These are phyloP conservation scores for Triadica sebifera DNA, from an alignment of 345 rosid genomes.

Conservation along the genomic window DNA sequence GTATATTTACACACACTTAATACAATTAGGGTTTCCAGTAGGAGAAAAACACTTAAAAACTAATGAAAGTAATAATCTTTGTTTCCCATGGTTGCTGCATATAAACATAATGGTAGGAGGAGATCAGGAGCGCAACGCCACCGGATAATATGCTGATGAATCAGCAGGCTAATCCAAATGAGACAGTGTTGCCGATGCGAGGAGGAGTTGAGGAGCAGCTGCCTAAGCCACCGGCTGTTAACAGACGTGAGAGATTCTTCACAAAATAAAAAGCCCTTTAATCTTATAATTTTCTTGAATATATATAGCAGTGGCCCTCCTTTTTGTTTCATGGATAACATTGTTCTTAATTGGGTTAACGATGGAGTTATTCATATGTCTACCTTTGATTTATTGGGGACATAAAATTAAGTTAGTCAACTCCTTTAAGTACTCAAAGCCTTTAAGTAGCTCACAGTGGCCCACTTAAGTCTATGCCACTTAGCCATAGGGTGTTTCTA, in stretches of 20 bases:
- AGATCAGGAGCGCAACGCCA: conserved; percentile 59
- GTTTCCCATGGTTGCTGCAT: no score
- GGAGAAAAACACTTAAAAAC: background rate
- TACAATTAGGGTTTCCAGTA: conserved; percentile 17
- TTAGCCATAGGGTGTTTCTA: background rate
- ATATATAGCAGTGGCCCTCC: background rate
- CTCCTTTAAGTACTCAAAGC: background rate
- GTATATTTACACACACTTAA: background rate
- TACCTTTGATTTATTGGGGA: background rate
- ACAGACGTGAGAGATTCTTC: conserved; percentile 75
- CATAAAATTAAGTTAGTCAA: background rate
- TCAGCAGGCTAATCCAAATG: conserved; percentile 62
- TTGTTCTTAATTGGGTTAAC: background rate
- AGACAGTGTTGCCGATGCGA: conserved; percentile 46
- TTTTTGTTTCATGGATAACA: background rate
- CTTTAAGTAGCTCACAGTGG: no score
- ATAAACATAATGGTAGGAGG: conserved; percentile 51
- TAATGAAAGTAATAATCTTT: no score
- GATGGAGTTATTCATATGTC: background rate
- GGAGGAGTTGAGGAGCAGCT: conserved; percentile 60
- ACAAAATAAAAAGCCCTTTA: no score
- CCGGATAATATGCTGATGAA: conserved; percentile 57
- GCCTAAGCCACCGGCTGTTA: conserved; percentile 66
- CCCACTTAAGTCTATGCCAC: background rate
- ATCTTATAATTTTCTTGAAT: background rate